These are phyloP conservation scores for Mycena olivaceomarginata DNA, from an alignment of 768 basidiomycete species.

Conservation along the genomic window DNA sequence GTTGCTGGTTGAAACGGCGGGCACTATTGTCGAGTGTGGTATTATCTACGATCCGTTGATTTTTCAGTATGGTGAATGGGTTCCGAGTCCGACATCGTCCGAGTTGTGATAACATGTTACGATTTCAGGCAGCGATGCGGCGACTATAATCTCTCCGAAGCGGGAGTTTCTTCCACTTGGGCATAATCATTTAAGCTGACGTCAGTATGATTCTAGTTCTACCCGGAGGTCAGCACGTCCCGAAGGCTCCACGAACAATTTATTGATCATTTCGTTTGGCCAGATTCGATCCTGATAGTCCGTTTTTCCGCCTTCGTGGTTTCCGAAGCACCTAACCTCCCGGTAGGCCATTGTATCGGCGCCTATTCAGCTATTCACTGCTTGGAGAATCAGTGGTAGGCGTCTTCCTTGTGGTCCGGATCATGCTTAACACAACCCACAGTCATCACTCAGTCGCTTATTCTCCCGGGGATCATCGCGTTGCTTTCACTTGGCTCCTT, in stretches of 20 bases:
- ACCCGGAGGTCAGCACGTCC: conserved; percentile 13
- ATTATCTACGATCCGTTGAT: conserved; percentile 37
- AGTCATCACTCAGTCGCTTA: conserved; percentile 33
- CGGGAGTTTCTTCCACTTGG: conserved; percentile 1
- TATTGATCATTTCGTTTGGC: neutral
- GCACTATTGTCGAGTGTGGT: conserved; percentile 24
- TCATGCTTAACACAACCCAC: neutral
- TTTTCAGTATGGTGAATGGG: conserved; percentile 19
- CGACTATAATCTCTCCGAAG: neutral
- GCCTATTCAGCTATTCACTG: conserved; percentile 38
- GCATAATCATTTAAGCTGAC: neutral
- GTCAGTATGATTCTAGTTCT: neutral
- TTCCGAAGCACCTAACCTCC: too few species aligned
- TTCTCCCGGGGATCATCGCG: conserved; percentile 19
- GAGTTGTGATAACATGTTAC: neutral
- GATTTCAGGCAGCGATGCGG: conserved; percentile 4
- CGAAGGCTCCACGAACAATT: neutral
- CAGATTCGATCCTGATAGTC: conserved; percentile 36
- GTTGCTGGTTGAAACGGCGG: conserved; percentile 30
- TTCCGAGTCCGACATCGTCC: neutral
- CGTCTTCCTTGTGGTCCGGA: neutral
- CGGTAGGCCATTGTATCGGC: conserved; percentile 29
- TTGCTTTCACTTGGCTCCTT: conserved; percentile 25
- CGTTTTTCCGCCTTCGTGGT: neutral
- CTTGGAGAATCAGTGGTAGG: conserved; percentile 36